phyloP scores from a whole-genome alignment of 768 basidiomycete species.

The Auricularia auricula-judae region DNA sequence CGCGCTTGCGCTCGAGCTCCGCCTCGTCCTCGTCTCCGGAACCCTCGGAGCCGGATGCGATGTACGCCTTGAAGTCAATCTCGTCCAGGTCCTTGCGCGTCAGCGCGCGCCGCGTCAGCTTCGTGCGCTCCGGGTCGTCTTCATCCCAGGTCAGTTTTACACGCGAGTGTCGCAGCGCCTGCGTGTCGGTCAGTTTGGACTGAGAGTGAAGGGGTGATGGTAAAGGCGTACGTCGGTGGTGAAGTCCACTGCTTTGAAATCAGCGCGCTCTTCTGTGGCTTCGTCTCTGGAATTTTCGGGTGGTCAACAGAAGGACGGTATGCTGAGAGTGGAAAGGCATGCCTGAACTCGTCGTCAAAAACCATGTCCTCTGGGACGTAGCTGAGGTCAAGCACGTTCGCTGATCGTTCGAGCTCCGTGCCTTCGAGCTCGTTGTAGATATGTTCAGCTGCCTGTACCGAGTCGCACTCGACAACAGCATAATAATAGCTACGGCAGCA shows the following conservation, averaged over 20 bases:
- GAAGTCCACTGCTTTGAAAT: slow-evolving; percentile 73
- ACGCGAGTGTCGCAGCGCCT: slow-evolving; percentile 96
- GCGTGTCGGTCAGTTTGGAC: background rate
- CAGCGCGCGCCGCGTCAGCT: slow-evolving; percentile 66
- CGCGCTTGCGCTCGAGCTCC: slow-evolving; percentile 63
- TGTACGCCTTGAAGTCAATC: slow-evolving; percentile 73
- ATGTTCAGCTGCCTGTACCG: slow-evolving; percentile 61
- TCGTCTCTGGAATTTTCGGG: slow-evolving; percentile 51
- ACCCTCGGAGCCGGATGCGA: slow-evolving; percentile 54
- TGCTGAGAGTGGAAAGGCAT: slow-evolving; percentile 7
- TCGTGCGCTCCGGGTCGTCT: slow-evolving; percentile 81
- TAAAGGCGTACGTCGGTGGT: slow-evolving; percentile 62
- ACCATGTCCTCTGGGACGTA: slow-evolving; percentile 85
- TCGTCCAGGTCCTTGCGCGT: slow-evolving; percentile 84
- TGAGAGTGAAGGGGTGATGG: background rate
- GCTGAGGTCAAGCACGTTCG: slow-evolving; percentile 91
- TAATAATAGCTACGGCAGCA: slow-evolving; percentile 70
- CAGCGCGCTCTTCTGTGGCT: slow-evolving; percentile 49
- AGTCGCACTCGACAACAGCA: slow-evolving; percentile 84
- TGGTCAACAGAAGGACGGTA: background rate
- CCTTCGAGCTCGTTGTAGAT: slow-evolving; percentile 83
- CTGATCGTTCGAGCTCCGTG: slow-evolving; percentile 91
- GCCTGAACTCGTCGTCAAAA: slow-evolving; percentile 73
- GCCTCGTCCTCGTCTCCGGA: slow-evolving; percentile 36
- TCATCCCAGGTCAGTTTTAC: slow-evolving; percentile 98